phyloP scores from a whole-genome alignment of 371 early-diverging fungal genomes.

The Mortierella sp. region DNA sequence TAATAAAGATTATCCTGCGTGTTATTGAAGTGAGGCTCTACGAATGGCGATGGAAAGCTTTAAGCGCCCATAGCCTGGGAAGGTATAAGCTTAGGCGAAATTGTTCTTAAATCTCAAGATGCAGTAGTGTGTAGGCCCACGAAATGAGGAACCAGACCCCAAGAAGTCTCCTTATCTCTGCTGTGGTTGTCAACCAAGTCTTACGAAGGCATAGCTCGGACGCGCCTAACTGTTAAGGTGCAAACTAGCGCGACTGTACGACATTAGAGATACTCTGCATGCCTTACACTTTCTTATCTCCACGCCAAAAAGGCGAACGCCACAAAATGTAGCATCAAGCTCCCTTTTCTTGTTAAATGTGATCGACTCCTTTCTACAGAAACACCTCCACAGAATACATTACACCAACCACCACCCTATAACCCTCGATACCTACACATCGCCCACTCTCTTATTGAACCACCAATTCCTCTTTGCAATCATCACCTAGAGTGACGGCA shows the following conservation, averaged over 20 bases:
- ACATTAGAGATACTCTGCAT: too few relatives aligned
- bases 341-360: too few relatives aligned
- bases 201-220: background rate
- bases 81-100: background rate
- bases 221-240: background rate
- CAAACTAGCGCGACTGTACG: background rate
- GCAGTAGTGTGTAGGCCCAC: background rate
- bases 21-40: background rate
- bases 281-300: too few relatives aligned
- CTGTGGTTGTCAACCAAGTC: background rate
- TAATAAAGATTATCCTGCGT: background rate
- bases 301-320: too few relatives aligned
- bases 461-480: too few relatives aligned
- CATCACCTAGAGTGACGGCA: background rate
- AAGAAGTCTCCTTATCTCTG: background rate
- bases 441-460: too few relatives aligned
- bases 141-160: background rate
- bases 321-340: too few relatives aligned
- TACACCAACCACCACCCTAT: too few relatives aligned
- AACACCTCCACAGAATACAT: too few relatives aligned
- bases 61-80: background rate
- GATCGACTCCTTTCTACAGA: too few relatives aligned
- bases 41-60: background rate
- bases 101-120: background rate
- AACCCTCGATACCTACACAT: too few relatives aligned